phyloP scores from a whole-genome alignment of 257 asterid genomes.

The Solanum clarkiae region DNA sequence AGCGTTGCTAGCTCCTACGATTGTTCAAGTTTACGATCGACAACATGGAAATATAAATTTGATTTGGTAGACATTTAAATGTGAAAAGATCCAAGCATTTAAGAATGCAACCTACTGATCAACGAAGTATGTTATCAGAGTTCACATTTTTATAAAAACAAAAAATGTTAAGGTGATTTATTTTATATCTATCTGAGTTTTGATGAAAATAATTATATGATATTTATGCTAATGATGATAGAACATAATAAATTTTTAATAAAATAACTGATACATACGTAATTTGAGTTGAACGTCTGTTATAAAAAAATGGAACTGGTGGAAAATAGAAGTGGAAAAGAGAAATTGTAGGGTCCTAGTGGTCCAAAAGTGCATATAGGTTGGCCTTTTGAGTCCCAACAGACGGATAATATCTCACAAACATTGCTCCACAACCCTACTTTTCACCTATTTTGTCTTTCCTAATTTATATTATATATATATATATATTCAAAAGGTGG shows the following conservation, averaged over 20 bases:
- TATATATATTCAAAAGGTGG: neutral
- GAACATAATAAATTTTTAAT: neutral
- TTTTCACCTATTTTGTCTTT: neutral
- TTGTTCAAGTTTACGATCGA: neutral
- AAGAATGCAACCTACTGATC: neutral
- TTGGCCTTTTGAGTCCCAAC: neutral
- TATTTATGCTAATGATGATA: neutral
- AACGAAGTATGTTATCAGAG: neutral
- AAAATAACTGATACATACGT: neutral
- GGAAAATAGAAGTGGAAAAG: neutral
- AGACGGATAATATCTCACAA: neutral
- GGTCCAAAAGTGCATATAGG: neutral
- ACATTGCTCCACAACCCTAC: neutral
- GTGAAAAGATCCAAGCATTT: neutral
- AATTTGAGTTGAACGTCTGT: fast-evolving
- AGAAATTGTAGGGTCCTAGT: neutral
- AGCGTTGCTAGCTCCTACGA: too few relatives aligned
- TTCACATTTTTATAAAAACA: too few relatives aligned
- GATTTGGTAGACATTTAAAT: neutral
- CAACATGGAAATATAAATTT: neutral
- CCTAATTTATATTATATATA: neutral
- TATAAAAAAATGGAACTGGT: neutral
- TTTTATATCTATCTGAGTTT: neutral
- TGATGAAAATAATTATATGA: neutral
- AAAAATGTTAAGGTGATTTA: too few relatives aligned